Conservation (phyloP, 2,329 filamentous ascomycete species). For the Hysterium pulicare region DNA sequence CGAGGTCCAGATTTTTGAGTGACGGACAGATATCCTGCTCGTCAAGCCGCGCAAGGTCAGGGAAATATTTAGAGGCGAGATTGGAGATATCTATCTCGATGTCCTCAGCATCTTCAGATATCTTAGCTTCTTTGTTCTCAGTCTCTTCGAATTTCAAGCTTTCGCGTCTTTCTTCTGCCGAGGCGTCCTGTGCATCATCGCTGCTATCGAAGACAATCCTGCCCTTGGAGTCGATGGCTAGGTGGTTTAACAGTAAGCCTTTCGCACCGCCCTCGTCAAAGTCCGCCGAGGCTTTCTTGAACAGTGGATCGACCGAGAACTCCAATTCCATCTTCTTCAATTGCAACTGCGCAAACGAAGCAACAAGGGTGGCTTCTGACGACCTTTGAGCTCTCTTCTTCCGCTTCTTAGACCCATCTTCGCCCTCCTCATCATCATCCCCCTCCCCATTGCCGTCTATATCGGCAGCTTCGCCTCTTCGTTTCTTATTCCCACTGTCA, state of each 20-base stretch:
- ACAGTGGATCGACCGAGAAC: conserved; percentile 94
- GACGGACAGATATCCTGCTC: conserved; percentile 92
- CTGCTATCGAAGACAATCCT: conserved; percentile 98
- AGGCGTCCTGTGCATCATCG: conserved; percentile 67
- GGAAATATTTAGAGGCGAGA: conserved; percentile 80
- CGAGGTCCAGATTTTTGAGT: conserved; percentile 88
- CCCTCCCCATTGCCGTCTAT: conserved; percentile 48
- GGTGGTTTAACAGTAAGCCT: conserved; percentile 87
- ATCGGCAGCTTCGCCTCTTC: conserved; percentile 33
- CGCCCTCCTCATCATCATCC: conserved; percentile 64
- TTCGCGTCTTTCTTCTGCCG: conserved; percentile 44
- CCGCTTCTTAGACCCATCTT: conserved; percentile 57
- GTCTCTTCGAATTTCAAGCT: conserved; percentile 41
- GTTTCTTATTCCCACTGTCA: conserved; percentile 68
- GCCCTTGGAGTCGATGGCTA: conserved; percentile 90
- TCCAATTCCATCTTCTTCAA: conserved; percentile 98
- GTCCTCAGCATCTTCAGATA: conserved; percentile 32
- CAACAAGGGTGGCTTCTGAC: conserved; percentile 88
- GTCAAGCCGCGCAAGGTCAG: conserved; percentile 72
- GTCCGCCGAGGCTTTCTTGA: conserved; percentile 97
- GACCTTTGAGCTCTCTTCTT: conserved; percentile 79
- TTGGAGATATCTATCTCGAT: conserved; percentile 64
- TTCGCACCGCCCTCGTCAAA: conserved; percentile 98
- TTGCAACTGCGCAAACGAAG: conserved; percentile 82
- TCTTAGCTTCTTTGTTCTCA: conserved; percentile 42